Percentiles rank a stretch among this genome's conserved stretches.
These are phyloP conservation scores for Paracorniculantispora psalliotae DNA, from an alignment of 2,329 filamentous ascomycete genomes.

Conservation along the genomic window DNA sequence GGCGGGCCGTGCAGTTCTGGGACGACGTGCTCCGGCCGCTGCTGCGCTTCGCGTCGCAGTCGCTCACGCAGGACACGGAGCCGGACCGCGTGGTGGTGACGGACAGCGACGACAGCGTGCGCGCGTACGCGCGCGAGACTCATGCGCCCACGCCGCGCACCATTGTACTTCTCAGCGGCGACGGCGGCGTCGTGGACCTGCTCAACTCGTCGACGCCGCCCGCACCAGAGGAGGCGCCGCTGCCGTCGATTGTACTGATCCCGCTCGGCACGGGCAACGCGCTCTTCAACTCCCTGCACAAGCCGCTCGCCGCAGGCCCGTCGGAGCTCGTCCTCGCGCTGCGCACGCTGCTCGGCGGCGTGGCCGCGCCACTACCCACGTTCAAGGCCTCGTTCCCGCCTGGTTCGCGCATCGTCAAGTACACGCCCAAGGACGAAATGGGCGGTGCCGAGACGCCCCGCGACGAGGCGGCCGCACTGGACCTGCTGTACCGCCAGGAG, in stretches of 20 bases:
- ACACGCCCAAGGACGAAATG: constrained; percentile 19
- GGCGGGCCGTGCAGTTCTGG: constrained; percentile 53
- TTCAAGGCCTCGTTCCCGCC: constrained; percentile 59
- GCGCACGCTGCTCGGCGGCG: constrained; percentile 56
- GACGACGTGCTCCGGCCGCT: constrained; percentile 51
- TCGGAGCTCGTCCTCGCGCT: constrained; percentile 46
- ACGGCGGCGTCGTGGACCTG: constrained; percentile 80
- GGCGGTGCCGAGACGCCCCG: constrained; percentile 3
- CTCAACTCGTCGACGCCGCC: constrained; percentile 55
- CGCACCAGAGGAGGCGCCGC: constrained; percentile 13
- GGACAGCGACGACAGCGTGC: constrained; percentile 56
- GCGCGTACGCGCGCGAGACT: constrained; percentile 50
- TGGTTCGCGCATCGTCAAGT: constrained; percentile 46
- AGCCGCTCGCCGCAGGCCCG: constrained; percentile 45
- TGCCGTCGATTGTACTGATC: constrained; percentile 47
- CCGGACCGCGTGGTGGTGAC: constrained; percentile 47
- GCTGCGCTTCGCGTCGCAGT: constrained; percentile 37
- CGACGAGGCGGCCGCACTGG: constrained; percentile 3
- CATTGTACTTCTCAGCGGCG: constrained; percentile 77
- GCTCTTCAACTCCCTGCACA: constrained; percentile 58
- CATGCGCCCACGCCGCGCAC: constrained; percentile 36
- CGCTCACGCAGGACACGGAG: constrained; percentile 8
- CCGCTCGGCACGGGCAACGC: constrained; percentile 64
- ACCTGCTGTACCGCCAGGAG: constrained; percentile 24
- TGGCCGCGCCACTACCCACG: constrained; percentile 49